A percentile compares a stretch with the other conserved stretches of the same genome.
Evolutionary conservation across 768 basidiomycete genomes (phyloP).

Genomic region (Gautieria morchelliformis): DNA sequence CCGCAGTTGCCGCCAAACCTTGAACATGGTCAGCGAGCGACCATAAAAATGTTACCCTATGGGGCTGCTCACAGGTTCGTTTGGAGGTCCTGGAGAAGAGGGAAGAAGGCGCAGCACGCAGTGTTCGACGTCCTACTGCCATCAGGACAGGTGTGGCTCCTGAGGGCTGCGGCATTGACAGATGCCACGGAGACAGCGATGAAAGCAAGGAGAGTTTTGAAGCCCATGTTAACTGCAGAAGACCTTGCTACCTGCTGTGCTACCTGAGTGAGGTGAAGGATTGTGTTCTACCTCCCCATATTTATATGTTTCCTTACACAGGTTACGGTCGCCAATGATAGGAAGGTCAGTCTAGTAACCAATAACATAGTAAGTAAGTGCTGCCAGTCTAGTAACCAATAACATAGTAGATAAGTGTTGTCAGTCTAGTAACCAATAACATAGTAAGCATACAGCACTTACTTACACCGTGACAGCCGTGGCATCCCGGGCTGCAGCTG

Average conservation of each 20-base stretch:
- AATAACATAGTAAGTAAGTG: neutral
- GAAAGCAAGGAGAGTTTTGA: neutral
- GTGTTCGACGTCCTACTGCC: conserved; percentile 16
- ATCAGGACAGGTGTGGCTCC: conserved; percentile 16
- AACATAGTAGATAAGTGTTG: neutral
- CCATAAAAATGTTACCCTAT: neutral
- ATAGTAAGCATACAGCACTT: too few relatives aligned
- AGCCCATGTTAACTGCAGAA: neutral
- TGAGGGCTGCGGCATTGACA: conserved; percentile 4
- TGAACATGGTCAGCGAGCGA: neutral
- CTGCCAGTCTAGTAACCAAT: neutral
- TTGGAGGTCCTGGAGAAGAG: neutral
- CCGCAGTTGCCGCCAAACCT: neutral
- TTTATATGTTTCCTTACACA: neutral
- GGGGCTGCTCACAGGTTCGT: neutral
- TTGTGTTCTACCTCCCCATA: neutral
- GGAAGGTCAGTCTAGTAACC: neutral
- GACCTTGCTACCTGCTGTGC: neutral
- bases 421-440: neutral
- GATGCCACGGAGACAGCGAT: neutral
- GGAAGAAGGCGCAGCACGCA: neutral
- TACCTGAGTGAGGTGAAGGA: neutral
- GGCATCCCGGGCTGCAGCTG: too few relatives aligned
- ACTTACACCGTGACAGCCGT: too few relatives aligned
- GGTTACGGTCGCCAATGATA: too few relatives aligned